These are phyloP conservation scores for Cutaneotrichosporon sp. DNA, from an alignment of 1,284 basidiomycete species.

Conservation along the genomic window DNA sequence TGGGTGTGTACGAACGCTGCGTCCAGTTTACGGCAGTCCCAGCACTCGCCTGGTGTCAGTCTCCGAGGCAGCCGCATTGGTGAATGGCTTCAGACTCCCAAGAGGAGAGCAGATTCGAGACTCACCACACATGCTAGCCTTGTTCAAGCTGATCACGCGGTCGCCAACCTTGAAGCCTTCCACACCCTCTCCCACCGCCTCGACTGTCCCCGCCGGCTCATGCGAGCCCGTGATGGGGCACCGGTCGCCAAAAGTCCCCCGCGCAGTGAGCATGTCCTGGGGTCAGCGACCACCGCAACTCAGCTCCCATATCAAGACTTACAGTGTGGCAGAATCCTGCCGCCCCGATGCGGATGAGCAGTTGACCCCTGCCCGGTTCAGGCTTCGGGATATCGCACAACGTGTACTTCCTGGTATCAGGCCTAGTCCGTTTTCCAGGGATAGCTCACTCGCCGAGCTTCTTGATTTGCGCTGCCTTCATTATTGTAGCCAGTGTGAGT, in stretches of 20 bases:
- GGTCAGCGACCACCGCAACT: too few species aligned
- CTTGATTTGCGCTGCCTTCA: not conserved
- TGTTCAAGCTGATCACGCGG: slow-evolving; percentile 21
- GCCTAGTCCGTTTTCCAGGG: too few species aligned
- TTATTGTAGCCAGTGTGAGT: too few species aligned
- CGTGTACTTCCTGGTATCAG: not conserved
- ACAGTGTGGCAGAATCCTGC: slow-evolving; percentile 4
- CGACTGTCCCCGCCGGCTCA: slow-evolving; percentile 28
- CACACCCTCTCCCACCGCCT: slow-evolving; percentile 17
- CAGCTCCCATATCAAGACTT: too few species aligned
- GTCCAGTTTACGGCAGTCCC: too few species aligned
- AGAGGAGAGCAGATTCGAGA: too few species aligned
- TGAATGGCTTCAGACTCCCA: too few species aligned
- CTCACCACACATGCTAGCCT: slow-evolving; percentile 21
- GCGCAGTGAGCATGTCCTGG: too few species aligned
- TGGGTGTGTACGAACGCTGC: too few species aligned
- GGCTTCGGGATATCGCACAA: not conserved
- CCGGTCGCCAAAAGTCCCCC: slow-evolving; percentile 3
- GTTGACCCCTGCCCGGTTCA: not conserved
- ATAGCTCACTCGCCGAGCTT: not conserved
- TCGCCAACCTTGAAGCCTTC: slow-evolving; percentile 19
- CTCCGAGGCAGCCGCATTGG: not conserved
- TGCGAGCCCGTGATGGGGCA: slow-evolving; percentile 25
- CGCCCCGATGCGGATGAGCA: not conserved
- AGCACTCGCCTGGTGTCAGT: slow-evolving; percentile 14